These are phyloP conservation scores for Plantago coronopus DNA, from an alignment of 305 asterid species.

Conservation along the genomic window DNA sequence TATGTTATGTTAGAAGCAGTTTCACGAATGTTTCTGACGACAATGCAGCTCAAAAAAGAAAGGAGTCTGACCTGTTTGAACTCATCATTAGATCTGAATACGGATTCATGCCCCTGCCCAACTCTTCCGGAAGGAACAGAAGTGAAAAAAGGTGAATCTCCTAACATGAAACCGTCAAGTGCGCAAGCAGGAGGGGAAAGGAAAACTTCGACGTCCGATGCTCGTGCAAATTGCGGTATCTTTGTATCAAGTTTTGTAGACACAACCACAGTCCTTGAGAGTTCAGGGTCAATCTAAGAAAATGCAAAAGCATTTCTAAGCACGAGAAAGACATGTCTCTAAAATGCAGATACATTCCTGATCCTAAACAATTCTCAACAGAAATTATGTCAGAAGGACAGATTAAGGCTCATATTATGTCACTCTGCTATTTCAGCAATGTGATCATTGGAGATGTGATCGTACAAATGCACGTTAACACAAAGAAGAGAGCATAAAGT, in stretches of 20 bases:
- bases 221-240: constrained; percentile 93
- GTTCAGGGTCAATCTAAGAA: constrained; percentile 91
- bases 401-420: no score
- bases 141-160: constrained; percentile 93
- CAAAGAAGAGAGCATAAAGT: no score
- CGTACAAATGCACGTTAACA: no score
- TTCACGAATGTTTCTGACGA: constrained; percentile 10
- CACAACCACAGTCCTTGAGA: constrained; percentile 87
- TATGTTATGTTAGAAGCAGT: constrained; percentile 10
- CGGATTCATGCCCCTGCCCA: constrained; percentile 76
- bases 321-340: no score
- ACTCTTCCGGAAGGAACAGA: constrained; percentile 97
- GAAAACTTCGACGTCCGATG: constrained; percentile 95
- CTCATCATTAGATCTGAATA: constrained; percentile 83
- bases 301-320: constrained; percentile 7
- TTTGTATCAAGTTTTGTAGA: constrained; percentile 95
- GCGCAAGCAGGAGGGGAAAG: constrained; percentile 90
- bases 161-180: constrained; percentile 93
- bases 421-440: no score
- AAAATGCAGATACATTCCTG: not conserved
- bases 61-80: constrained; percentile 69
- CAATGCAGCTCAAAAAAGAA: constrained; percentile 22
- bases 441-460: no score
- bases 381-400: no score
- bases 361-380: no score